phyloP scores from a whole-genome alignment of 2,329 filamentous ascomycete species.

The Sclerotinia spermophila region DNA sequence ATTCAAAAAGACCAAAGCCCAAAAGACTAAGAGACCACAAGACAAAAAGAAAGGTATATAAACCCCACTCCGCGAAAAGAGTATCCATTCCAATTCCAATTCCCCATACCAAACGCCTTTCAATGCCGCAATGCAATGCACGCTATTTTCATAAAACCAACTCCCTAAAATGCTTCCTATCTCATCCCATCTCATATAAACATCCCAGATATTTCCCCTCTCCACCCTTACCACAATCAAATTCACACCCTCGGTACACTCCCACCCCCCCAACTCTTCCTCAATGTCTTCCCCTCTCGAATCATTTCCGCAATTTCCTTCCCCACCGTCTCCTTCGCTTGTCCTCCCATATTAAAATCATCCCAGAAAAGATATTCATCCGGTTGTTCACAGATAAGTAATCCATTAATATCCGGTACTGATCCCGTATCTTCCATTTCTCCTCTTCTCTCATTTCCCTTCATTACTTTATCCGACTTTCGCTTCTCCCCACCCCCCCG shows the following conservation, averaged over 20 bases:
- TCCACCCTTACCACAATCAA: not conserved
- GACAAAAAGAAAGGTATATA: not conserved
- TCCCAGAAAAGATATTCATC: constrained; percentile 52
- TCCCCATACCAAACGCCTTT: not conserved
- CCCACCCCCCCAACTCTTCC: constrained; percentile 8
- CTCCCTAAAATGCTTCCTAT: not conserved
- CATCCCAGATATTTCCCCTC: not conserved
- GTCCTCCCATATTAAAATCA: constrained; percentile 44
- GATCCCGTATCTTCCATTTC: not conserved
- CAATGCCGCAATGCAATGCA: not conserved
- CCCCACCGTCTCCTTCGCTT: constrained; percentile 39
- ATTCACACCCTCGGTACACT: not conserved
- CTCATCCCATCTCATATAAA: not conserved
- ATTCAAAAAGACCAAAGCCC: not conserved
- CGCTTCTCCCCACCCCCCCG: not conserved
- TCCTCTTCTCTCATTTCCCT: not conserved
- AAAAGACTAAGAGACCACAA: too few relatives aligned
- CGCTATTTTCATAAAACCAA: not conserved
- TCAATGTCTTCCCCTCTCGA: not conserved
- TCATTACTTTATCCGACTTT: not conserved
- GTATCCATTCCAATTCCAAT: not conserved
- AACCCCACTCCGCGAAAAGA: not conserved
- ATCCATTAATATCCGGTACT: constrained; percentile 25
- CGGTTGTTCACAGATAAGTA: constrained; percentile 39
- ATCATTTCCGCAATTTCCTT: constrained; percentile 33